Base-by-base conservation (phyloP, 2,329 filamentous ascomycete genomes). In the Dendrostoma leiphaemia region DNA sequence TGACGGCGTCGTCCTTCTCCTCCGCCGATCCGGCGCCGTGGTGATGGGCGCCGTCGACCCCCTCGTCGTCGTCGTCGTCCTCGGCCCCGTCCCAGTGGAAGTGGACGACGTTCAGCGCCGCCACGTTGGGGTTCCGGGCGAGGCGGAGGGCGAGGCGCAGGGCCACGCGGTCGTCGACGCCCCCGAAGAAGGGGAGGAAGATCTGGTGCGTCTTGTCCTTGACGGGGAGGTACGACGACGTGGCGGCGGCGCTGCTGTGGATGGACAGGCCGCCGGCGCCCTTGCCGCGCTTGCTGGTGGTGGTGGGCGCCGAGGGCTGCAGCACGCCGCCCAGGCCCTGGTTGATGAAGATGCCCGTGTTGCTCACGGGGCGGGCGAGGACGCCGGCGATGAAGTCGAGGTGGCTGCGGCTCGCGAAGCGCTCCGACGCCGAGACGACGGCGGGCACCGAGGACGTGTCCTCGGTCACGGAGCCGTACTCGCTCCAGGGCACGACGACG, bases 401-500 rank as follows among this genome's bases (percentile, higher is more conserved):
- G 67, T 96, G 93, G 0, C 80, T 69, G 2, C 79, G 79, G 28
- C 80, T 81, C 3, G 75, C 75, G 56, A 90, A 86, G 34, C 83
- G 82, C 59, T 80, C 85, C 75, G 76, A 74, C 2, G 72, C 67
- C 5, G 79, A 74, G 4, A 75, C 70, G 32, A 68, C 63, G 41
- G 73, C 66, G 4, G 70, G 65, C 32, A 70, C 67, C 40, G 68
- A 72, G 17, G 48, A 23, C 59, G 74, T 75, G 37, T 85, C 81
- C 58, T 97, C 91, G 8, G 80, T 81, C 62, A 93, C 80, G 57
- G 82, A 84, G 12, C 90, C 91, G 0, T 85, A 87, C 62, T 95
- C 89, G 62, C 88, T 93, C 93, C 94, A 97, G 0, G 93, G 93
- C 6, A 97, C 81, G 3, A 97, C 77, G 6, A 96, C 78, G 24